phyloP scores from a whole-genome alignment of 352 stramenopile genomes.

The Phytophthora palmivora region DNA sequence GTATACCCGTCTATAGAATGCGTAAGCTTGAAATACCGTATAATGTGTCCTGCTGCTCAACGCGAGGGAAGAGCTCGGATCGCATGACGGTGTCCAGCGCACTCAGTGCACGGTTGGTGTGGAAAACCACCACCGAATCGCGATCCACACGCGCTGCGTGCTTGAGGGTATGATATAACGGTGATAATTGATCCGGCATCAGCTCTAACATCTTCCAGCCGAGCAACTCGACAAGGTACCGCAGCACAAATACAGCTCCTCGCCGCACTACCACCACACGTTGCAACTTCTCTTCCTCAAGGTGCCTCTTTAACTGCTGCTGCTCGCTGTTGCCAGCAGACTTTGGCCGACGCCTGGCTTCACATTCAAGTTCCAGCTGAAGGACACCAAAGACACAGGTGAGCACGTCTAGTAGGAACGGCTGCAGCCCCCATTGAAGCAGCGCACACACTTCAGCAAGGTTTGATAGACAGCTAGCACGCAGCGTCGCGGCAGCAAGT shows the following conservation, averaged over 20 bases:
- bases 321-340: constrained; percentile 18
- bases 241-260: constrained; percentile 79
- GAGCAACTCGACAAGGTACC: constrained; percentile 79
- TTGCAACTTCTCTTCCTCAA: constrained; percentile 34
- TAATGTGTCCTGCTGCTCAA: constrained; percentile 42
- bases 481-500: constrained; percentile 65
- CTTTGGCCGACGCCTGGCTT: constrained; percentile 11
- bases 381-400: constrained; percentile 84
- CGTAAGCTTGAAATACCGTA: constrained; percentile 56
- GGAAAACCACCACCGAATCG: constrained; percentile 73
- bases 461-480: constrained; percentile 89
- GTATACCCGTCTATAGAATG: constrained; percentile 45
- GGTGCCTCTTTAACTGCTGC: constrained; percentile 20
- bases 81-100: constrained; percentile 76
- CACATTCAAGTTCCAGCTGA: constrained; percentile 66
- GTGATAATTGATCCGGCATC: constrained; percentile 71
- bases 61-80: constrained; percentile 68
- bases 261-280: constrained; percentile 69
- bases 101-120: constrained; percentile 60
- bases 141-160: constrained; percentile 64
- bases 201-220: constrained; percentile 81
- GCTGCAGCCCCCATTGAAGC: constrained; percentile 75
- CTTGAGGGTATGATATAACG: constrained; percentile 83
- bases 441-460: constrained; percentile 83
- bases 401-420: constrained; percentile 78